Evolutionary conservation across 768 basidiomycete genomes (phyloP).

Genomic region (Mycena haematopus): DNA sequence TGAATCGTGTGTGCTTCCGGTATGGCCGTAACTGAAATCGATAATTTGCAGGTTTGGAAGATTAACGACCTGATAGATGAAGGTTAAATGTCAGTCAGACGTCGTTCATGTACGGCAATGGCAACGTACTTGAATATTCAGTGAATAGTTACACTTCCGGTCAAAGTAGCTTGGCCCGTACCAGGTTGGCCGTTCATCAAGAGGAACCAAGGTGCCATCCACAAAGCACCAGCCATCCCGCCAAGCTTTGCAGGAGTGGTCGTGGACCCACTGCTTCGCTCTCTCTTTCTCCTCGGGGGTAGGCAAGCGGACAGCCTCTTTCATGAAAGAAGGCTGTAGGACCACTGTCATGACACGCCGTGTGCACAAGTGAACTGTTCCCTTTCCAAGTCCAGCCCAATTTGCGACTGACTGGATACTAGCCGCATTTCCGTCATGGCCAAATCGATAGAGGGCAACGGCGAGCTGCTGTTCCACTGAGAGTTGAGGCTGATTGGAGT

Average conservation of each 20-base stretch:
- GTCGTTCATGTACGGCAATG: not conserved
- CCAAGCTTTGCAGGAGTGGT: slow-evolving; percentile 41
- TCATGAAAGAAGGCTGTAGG: slow-evolving; percentile 33
- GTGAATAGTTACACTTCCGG: slow-evolving; percentile 44
- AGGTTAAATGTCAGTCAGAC: not conserved
- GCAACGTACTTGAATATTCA: slow-evolving; percentile 41
- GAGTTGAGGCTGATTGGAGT: slow-evolving; percentile 5
- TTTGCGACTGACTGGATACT: slow-evolving; percentile 36
- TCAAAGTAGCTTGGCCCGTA: slow-evolving; percentile 46
- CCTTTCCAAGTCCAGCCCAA: slow-evolving; percentile 45
- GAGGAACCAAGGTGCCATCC: slow-evolving; percentile 47
- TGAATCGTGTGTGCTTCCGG: slow-evolving; percentile 37
- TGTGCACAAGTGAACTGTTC: slow-evolving; percentile 35
- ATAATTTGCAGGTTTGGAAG: not conserved
- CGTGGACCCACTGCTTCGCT: slow-evolving; percentile 46
- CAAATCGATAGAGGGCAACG: slow-evolving; percentile 46
- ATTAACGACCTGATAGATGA: not conserved
- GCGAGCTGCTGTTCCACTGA: slow-evolving; percentile 41
- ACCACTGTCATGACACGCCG: slow-evolving; percentile 39
- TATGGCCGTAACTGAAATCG: not conserved
- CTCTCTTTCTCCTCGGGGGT: slow-evolving; percentile 41
- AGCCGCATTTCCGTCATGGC: slow-evolving; percentile 46
- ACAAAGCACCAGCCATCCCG: slow-evolving; percentile 43
- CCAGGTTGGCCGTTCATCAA: slow-evolving; percentile 38
- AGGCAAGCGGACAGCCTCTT: slow-evolving; percentile 36